phyloP scores from a whole-genome alignment of 169 alveolate genomes.

The Cryptosporidium bovis region DNA sequence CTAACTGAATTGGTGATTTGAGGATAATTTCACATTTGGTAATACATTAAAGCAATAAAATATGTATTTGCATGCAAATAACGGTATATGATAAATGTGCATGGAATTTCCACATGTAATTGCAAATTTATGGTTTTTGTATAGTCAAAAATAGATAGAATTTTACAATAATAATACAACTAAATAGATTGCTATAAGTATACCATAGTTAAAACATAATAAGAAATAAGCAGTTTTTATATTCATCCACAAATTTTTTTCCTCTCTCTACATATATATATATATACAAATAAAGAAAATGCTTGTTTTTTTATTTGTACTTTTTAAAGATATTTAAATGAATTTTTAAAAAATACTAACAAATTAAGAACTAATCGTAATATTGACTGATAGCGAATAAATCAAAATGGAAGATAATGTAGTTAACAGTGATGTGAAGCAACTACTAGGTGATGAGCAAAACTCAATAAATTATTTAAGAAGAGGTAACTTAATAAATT shows the following conservation, averaged over 20 bases:
- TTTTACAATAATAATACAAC: not conserved
- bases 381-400: too few species aligned
- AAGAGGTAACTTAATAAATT: conserved; percentile 15
- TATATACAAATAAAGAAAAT: too few species aligned
- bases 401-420: not conserved
- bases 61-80: conserved; percentile 20
- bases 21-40: too few species aligned
- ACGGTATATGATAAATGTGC: conserved; percentile 23
- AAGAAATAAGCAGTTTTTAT: too few species aligned
- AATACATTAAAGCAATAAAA: not conserved
- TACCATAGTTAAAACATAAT: too few species aligned
- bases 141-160: not conserved
- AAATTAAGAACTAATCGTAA: too few species aligned
- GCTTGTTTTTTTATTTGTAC: too few species aligned
- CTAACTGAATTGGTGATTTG: too few species aligned
- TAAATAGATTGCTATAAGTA: not conserved
- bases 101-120: conserved; percentile 39
- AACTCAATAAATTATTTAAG: conserved; percentile 19
- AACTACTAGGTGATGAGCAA: conserved; percentile 23
- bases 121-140: not conserved
- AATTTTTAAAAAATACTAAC: too few species aligned
- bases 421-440: not conserved
- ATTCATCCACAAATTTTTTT: too few species aligned
- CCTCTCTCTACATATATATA: too few species aligned
- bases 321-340: too few species aligned